Evolutionary conservation across 345 rosid genomes (phyloP).

Genomic region (Euclidium syriacum): DNA sequence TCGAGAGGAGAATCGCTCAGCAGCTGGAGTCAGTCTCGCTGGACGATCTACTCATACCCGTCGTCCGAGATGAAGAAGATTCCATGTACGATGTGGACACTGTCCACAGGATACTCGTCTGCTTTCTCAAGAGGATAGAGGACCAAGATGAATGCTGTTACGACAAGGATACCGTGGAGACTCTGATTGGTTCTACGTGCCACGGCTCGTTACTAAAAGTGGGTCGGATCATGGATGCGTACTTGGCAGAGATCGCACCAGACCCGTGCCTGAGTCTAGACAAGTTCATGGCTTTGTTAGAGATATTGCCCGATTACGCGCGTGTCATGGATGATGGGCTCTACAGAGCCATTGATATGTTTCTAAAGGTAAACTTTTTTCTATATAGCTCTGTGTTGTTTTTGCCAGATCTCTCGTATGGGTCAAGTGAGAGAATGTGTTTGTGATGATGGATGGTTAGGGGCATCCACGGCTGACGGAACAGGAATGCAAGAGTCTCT

Average conservation of each 20-base stretch:
- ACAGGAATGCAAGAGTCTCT: conserved; percentile 49
- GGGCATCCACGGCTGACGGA: conserved; percentile 56
- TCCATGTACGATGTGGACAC: conserved; percentile 61
- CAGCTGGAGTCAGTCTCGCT: conserved; percentile 52
- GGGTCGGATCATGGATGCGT: conserved; percentile 60
- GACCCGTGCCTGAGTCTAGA: conserved; percentile 63
- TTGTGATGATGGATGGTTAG: conserved; percentile 21
- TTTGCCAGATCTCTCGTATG: neutral
- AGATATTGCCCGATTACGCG: conserved; percentile 66
- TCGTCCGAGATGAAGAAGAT: conserved; percentile 51
- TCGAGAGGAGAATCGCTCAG: conserved; percentile 51
- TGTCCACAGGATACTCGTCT: conserved; percentile 51
- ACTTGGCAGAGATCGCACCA: conserved; percentile 69
- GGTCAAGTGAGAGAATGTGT: neutral
- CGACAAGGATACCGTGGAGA: conserved; percentile 12
- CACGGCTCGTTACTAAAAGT: conserved; percentile 60
- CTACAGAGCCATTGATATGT: conserved; percentile 65
- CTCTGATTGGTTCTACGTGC: conserved; percentile 33
- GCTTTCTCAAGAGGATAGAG: conserved; percentile 51
- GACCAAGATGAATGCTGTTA: conserved; percentile 30
- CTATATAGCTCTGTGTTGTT: neutral
- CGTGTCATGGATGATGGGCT: conserved; percentile 69
- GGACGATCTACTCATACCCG: conserved; percentile 71
- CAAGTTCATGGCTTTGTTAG: conserved; percentile 60
- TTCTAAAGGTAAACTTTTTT: conserved; percentile 45